A percentile compares a stretch with the other conserved stretches of the same genome.
These are phyloP conservation scores for Phytophthora pluvialis DNA, from an alignment of 352 stramenopile genomes.

Conservation along the genomic window DNA sequence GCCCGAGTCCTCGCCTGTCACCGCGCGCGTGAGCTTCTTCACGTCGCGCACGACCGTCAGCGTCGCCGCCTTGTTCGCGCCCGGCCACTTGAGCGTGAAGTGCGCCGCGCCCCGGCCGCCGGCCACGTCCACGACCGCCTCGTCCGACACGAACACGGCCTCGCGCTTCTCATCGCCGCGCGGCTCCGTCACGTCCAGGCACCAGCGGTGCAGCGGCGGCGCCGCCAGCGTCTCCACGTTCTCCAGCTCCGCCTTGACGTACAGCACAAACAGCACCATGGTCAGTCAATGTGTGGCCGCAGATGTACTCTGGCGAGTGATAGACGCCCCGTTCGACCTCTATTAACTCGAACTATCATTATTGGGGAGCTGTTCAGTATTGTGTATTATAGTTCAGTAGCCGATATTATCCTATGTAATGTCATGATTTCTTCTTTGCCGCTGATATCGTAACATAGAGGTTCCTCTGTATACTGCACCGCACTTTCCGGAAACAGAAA, in stretches of 20 bases:
- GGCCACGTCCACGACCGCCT: slow-evolving; percentile 75
- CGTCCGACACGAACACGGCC: slow-evolving; percentile 84
- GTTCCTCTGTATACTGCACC: background rate
- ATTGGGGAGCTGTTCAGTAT: too few species aligned
- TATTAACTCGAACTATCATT: too few species aligned
- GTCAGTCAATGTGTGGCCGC: background rate
- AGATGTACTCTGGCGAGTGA: background rate
- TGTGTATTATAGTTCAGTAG: too few species aligned
- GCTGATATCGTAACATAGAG: background rate
- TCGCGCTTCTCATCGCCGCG: slow-evolving; percentile 78
- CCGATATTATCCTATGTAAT: too few species aligned
- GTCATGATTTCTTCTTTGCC: background rate
- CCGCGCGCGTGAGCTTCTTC: slow-evolving; percentile 82
- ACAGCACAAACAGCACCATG: slow-evolving; percentile 89
- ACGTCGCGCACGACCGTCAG: slow-evolving; percentile 85
- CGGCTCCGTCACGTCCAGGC: slow-evolving; percentile 85
- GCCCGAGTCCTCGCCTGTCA: slow-evolving; percentile 67
- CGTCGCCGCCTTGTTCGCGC: slow-evolving; percentile 79
- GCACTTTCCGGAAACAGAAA: background rate
- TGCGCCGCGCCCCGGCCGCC: slow-evolving; percentile 79
- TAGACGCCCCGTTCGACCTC: too few species aligned
- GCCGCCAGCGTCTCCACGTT: slow-evolving; percentile 81
- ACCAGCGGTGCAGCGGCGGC: slow-evolving; percentile 78
- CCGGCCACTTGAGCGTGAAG: slow-evolving; percentile 88
- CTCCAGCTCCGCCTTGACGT: slow-evolving; percentile 89